Percentiles rank a stretch among this genome's conserved stretches.
Evolutionary conservation across 768 basidiomycete genomes (phyloP).

Genomic region (Termitomyces heimii): DNA sequence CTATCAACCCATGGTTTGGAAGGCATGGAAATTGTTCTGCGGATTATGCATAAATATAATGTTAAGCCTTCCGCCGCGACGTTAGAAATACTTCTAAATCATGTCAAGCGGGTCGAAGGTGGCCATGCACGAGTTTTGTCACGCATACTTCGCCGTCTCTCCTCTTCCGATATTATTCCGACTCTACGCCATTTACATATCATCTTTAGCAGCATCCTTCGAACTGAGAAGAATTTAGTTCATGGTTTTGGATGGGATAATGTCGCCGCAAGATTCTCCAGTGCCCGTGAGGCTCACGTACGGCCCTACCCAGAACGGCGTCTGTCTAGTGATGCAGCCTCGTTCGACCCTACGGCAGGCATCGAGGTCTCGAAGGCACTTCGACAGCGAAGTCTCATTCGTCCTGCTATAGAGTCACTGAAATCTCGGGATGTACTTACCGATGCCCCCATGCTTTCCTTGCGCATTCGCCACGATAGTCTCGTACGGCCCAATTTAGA

Average conservation of each 20-base stretch:
- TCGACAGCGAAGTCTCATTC: conserved; percentile 25
- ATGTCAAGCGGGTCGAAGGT: conserved; percentile 39
- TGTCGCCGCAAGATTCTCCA: conserved; percentile 32
- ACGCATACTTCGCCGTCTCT: conserved; percentile 39
- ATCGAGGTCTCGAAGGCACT: conserved; percentile 28
- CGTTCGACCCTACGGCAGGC: conserved; percentile 47
- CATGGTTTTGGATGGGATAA: conserved; percentile 43
- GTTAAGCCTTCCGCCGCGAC: conserved; percentile 52
- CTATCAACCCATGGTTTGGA: conserved; percentile 43
- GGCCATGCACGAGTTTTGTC: conserved; percentile 41
- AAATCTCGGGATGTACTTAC: conserved; percentile 40
- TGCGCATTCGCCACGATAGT: conserved; percentile 61
- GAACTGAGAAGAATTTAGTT: conserved; percentile 41
- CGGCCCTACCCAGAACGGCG: conserved; percentile 12
- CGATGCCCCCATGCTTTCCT: conserved; percentile 51
- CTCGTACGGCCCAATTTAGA: conserved; percentile 44
- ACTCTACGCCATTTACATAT: conserved; percentile 55
- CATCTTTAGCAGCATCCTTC: conserved; percentile 46
- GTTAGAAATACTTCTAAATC: conserved; percentile 45
- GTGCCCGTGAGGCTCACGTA: conserved; percentile 14
- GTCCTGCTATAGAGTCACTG: conserved; percentile 42
- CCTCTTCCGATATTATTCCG: conserved; percentile 32
- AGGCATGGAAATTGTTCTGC: conserved; percentile 39
- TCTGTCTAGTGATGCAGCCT: conserved; percentile 19
- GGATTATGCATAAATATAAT: conserved; percentile 46